Percentiles rank a stretch among this genome's conserved stretches.
Conservation (phyloP, 352 stramenopile species). For the Globisporangium barbulae region DNA sequence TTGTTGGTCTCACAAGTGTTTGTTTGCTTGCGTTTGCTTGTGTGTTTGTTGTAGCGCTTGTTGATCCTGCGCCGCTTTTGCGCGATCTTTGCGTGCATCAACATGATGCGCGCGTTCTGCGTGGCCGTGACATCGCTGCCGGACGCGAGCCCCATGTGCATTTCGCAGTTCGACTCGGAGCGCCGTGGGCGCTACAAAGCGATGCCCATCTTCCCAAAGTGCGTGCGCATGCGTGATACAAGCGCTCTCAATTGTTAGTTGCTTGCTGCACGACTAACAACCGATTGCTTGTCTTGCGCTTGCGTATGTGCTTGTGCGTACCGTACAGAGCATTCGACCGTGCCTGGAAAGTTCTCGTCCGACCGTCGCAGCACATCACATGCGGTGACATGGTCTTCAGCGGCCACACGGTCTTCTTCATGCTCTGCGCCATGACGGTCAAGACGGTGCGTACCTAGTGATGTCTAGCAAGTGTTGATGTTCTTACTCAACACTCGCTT, state of each 20-base stretch:
- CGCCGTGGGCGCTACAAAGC: slow-evolving; percentile 70
- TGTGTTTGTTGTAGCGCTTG: slow-evolving; percentile 41
- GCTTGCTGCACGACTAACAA: background rate
- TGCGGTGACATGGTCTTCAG: slow-evolving; percentile 90
- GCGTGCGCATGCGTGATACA: slow-evolving; percentile 9
- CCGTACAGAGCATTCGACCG: slow-evolving; percentile 60
- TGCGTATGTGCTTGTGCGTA: background rate
- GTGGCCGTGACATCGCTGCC: slow-evolving; percentile 84
- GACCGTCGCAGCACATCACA: slow-evolving; percentile 84
- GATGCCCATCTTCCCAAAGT: slow-evolving; percentile 84
- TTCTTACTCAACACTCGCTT: background rate
- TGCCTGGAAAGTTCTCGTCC: slow-evolving; percentile 80
- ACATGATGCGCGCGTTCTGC: slow-evolving; percentile 81
- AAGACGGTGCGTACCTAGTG: slow-evolving; percentile 18
- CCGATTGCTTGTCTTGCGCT: background rate
- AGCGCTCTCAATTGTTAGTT: background rate
- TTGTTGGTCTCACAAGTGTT: background rate
- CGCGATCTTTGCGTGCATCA: slow-evolving; percentile 86
- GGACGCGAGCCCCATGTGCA: slow-evolving; percentile 83
- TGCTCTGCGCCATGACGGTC: slow-evolving; percentile 82
- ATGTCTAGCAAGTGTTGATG: background rate
- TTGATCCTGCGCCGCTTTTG: slow-evolving; percentile 84
- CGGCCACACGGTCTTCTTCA: slow-evolving; percentile 82
- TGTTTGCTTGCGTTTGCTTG: background rate
- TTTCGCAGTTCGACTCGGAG: slow-evolving; percentile 74